A percentile compares a stretch with the other conserved stretches of the same genome.
These are phyloP conservation scores for Sphaceloma murrayae DNA, from an alignment of 2,329 filamentous ascomycete species.

Conservation along the genomic window DNA sequence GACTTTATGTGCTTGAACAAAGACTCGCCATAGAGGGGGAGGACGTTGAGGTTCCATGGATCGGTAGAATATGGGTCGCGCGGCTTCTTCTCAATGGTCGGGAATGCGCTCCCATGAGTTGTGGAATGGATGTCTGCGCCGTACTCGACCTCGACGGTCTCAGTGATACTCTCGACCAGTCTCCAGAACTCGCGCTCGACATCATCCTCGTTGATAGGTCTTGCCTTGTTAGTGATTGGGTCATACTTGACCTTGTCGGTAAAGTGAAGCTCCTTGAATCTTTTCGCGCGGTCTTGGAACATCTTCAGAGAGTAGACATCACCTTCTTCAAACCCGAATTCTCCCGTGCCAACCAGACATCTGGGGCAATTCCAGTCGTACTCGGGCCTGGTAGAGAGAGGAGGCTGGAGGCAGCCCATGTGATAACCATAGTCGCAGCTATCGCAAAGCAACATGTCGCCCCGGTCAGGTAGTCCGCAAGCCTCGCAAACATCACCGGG, in stretches of 20 bases:
- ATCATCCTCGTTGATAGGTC: constrained; percentile 83
- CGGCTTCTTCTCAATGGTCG: constrained; percentile 84
- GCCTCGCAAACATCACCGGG: constrained; percentile 66
- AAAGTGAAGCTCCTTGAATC: constrained; percentile 93
- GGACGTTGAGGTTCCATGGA: constrained; percentile 89
- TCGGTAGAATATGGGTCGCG: constrained; percentile 78
- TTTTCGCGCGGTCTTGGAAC: constrained; percentile 91
- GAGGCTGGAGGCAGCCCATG: constrained; percentile 78
- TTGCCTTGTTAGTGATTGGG: constrained; percentile 67
- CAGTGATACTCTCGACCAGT: constrained; percentile 83
- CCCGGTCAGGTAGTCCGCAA: constrained; percentile 66
- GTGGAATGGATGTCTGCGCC: constrained; percentile 97
- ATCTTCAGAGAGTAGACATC: constrained; percentile 89
- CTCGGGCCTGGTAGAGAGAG: constrained; percentile 64
- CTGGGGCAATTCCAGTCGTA: constrained; percentile 93
- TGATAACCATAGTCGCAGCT: constrained; percentile 87
- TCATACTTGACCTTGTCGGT: constrained; percentile 83
- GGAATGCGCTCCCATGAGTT: constrained; percentile 93
- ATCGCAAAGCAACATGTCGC: constrained; percentile 70
- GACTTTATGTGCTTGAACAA: constrained; percentile 96
- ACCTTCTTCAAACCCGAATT: constrained; percentile 96
- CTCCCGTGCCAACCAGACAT: constrained; percentile 89
- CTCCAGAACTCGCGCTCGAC: constrained; percentile 96
- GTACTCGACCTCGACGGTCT: constrained; percentile 96
- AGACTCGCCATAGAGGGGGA: constrained; percentile 83